phyloP scores from a whole-genome alignment of 177 flowering plant species.

The Vitis hybrid region DNA sequence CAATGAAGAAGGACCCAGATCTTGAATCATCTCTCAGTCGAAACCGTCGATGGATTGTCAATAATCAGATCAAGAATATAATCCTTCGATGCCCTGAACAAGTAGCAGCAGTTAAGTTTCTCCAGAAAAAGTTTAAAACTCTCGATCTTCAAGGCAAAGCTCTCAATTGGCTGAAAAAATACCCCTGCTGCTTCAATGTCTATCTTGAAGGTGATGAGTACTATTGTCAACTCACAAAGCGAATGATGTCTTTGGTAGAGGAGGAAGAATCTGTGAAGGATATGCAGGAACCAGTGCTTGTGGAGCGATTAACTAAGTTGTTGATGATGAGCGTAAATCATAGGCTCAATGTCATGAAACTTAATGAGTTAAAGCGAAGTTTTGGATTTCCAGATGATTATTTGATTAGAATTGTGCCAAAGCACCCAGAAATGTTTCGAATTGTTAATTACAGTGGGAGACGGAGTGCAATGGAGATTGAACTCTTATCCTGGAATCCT shows the following conservation, averaged over 20 bases:
- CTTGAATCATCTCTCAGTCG: constrained; percentile 82
- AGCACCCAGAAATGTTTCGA: constrained; percentile 66
- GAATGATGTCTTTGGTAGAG: constrained; percentile 74
- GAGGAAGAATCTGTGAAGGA: constrained; percentile 74
- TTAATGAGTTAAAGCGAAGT: constrained; percentile 71
- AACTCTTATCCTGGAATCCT: constrained; percentile 68
- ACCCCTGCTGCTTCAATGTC: constrained; percentile 87
- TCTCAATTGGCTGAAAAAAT: constrained; percentile 83
- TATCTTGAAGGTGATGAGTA: constrained; percentile 45
- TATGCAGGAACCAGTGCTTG: constrained; percentile 57
- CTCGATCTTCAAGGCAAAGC: constrained; percentile 93
- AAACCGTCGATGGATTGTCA: constrained; percentile 92
- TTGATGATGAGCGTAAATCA: constrained; percentile 67
- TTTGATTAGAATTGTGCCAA: constrained; percentile 69
- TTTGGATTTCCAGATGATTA: constrained; percentile 94
- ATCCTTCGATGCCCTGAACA: constrained; percentile 74
- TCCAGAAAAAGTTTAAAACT: constrained; percentile 86
- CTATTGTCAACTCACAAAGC: constrained; percentile 66
- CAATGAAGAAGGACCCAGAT: constrained; percentile 83
- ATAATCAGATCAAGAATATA: constrained; percentile 91
- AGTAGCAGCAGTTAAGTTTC: constrained; percentile 42
- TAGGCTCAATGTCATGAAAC: constrained; percentile 71
- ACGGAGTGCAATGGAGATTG: constrained; percentile 76
- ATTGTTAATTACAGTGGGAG: constrained; percentile 65
- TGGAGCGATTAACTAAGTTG: constrained; percentile 60